Evolutionary conservation across 331 rosid species (phyloP).

Genomic region (Stylosanthes scabra): DNA sequence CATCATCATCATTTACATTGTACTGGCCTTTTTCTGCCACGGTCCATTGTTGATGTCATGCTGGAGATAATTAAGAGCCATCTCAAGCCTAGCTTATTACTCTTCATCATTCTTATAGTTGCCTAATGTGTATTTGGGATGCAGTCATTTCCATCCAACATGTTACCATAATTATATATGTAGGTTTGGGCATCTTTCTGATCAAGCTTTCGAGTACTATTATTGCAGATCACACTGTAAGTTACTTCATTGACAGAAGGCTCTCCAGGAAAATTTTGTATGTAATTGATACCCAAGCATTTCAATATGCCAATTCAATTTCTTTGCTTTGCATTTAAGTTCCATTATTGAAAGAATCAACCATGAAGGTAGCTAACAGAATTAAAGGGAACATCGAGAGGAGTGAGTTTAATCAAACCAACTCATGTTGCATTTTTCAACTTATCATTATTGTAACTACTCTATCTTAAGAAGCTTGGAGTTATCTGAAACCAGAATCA

Average conservation of each 20-base stretch:
- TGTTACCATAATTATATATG: not conserved
- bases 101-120: not conserved
- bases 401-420: not conserved
- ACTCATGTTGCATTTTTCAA: too few species aligned
- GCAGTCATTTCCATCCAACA: conserved; percentile 13
- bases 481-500: too few species aligned
- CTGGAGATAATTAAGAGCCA: conserved; percentile 39
- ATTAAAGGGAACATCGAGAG: not conserved
- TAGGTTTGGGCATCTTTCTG: conserved; percentile 25
- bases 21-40: conserved; percentile 76
- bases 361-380: not conserved
- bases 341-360: not conserved
- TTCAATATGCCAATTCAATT: not conserved
- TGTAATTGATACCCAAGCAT: not conserved
- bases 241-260: not conserved
- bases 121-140: conserved; percentile 15
- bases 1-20: conserved; percentile 55
- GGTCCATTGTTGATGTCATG: conserved; percentile 63
- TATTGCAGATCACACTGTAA: not conserved
- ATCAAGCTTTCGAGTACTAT: conserved; percentile 6
- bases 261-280: not conserved
- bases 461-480: too few species aligned
- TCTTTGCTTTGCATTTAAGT: not conserved
- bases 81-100: conserved; percentile 16
- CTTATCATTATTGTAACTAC: too few species aligned